Percentiles rank a stretch among this genome's conserved stretches.
These are phyloP conservation scores for Gynostemma pentaphyllum DNA, from an alignment of 306 rosid species.

Conservation along the genomic window DNA sequence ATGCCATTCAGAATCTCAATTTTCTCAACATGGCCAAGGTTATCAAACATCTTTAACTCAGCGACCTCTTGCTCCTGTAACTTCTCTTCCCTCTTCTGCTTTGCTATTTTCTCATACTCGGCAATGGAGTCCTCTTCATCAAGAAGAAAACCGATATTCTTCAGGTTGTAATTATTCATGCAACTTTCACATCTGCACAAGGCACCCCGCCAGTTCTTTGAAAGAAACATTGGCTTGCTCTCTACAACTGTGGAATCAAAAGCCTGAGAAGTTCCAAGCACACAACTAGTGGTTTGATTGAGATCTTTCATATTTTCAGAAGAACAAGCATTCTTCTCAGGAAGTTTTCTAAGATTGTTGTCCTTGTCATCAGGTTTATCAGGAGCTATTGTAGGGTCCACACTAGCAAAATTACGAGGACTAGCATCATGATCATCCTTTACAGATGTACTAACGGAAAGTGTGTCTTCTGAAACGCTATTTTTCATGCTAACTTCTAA, in stretches of 20 bases:
- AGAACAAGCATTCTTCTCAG: constrained; percentile 17
- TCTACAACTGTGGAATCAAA: constrained; percentile 28
- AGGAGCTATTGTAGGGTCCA: constrained; percentile 14
- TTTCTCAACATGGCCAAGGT: constrained; percentile 86
- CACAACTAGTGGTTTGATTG: constrained; percentile 31
- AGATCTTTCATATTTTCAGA: constrained; percentile 18
- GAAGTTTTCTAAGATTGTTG: constrained; percentile 25
- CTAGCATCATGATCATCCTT: constrained; percentile 16
- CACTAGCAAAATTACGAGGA: constrained; percentile 18
- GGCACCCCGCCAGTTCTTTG: constrained; percentile 73
- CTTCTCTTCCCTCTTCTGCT: constrained; percentile 73
- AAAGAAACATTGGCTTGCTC: constrained; percentile 65
- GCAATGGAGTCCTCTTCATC: constrained; percentile 82
- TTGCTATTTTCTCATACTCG: constrained; percentile 85
- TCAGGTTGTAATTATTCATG: constrained; percentile 40
- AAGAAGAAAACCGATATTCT: constrained; percentile 47
- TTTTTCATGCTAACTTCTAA: constrained; percentile 37
- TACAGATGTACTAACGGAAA: constrained; percentile 38
- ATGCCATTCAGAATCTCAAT: constrained; percentile 88
- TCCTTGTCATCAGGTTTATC: constrained; percentile 29
- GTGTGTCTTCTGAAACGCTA: constrained; percentile 37
- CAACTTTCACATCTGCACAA: constrained; percentile 76
- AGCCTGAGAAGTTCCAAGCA: constrained; percentile 41
- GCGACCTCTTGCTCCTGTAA: constrained; percentile 73
- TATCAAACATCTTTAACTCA: constrained; percentile 49